Conservation (phyloP, 2,329 filamentous ascomycete genomes). For the Cadophora gregata region DNA sequence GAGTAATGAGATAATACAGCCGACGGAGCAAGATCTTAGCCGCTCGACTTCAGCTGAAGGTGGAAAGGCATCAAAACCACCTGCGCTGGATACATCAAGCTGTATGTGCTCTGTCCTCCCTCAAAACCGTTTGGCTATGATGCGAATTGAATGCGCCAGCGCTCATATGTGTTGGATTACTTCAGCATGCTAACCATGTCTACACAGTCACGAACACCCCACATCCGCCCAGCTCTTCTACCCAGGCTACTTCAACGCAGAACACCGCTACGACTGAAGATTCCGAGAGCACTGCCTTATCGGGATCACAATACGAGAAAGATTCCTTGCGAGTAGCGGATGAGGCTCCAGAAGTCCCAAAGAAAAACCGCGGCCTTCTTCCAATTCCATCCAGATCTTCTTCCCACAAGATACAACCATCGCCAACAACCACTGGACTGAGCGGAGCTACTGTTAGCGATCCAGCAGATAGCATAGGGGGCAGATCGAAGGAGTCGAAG, state of each 20-base stretch:
- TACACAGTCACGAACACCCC: conserved; percentile 37
- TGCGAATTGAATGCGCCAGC: conserved; percentile 23
- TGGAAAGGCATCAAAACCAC: conserved; percentile 41
- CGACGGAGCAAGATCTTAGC: conserved; percentile 44
- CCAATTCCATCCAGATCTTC: conserved; percentile 68
- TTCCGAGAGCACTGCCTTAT: conserved; percentile 39
- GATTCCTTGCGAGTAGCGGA: conserved; percentile 35
- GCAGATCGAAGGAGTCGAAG: conserved; percentile 69
- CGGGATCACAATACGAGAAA: conserved; percentile 40
- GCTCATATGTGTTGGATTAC: not conserved
- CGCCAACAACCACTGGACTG: conserved; percentile 63
- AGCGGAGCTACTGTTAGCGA: conserved; percentile 66
- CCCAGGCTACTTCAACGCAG: conserved; percentile 40
- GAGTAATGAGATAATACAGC: conserved; percentile 46
- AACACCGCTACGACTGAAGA: conserved; percentile 42
- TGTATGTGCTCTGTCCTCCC: conserved; percentile 35
- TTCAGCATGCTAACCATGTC: conserved; percentile 33
- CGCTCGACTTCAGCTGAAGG: conserved; percentile 42
- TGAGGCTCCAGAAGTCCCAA: conserved; percentile 36
- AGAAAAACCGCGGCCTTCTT: conserved; percentile 58
- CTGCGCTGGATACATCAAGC: conserved; percentile 42
- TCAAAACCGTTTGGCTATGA: not conserved
- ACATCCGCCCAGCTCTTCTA: conserved; percentile 42
- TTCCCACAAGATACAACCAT: conserved; percentile 64
- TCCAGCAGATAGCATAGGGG: conserved; percentile 65